These are phyloP conservation scores for Pseudogymnoascus sp. DNA, from an alignment of 2,329 filamentous ascomycete genomes.

Conservation along the genomic window DNA sequence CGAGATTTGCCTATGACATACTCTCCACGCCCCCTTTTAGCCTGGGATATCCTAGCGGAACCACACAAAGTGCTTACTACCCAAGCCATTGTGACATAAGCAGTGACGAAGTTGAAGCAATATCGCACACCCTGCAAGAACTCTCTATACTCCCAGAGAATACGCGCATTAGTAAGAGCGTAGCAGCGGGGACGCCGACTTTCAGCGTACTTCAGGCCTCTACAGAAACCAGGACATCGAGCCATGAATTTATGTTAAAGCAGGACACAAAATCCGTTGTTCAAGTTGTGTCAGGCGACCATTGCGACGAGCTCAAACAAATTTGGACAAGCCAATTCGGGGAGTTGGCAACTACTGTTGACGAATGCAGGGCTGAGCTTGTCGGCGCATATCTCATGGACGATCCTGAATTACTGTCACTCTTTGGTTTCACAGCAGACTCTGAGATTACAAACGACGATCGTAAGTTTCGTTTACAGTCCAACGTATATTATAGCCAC, in stretches of 20 bases:
- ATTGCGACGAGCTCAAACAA: constrained; percentile 41
- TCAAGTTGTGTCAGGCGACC: constrained; percentile 44
- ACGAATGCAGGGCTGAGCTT: constrained; percentile 43
- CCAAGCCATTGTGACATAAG: constrained; percentile 42
- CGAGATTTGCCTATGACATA: constrained; percentile 37
- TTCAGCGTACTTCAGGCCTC: constrained; percentile 41
- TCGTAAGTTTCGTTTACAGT: constrained; percentile 22
- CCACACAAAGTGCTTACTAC: constrained; percentile 49
- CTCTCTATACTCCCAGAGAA: constrained; percentile 49
- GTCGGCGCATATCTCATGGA: constrained; percentile 38
- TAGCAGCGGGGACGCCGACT: constrained; percentile 25
- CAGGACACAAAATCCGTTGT: constrained; percentile 28
- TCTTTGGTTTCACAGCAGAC: constrained; percentile 34
- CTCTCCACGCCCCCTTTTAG: constrained; percentile 43
- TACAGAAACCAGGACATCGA: constrained; percentile 22
- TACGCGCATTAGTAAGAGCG: constrained; percentile 42
- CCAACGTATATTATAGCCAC: constrained; percentile 9
- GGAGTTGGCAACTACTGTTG: constrained; percentile 49
- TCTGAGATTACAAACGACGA: constrained; percentile 33
- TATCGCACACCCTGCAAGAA: constrained; percentile 42
- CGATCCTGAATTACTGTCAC: constrained; percentile 33
- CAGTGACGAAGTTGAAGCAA: constrained; percentile 43
- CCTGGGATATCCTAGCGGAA: constrained; percentile 45
- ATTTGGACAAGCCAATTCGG: constrained; percentile 55
- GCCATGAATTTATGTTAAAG: neutral